Evolutionary conservation across 2,329 filamentous ascomycete genomes (phyloP).

Genomic region (Fusarium fujikuroi): DNA sequence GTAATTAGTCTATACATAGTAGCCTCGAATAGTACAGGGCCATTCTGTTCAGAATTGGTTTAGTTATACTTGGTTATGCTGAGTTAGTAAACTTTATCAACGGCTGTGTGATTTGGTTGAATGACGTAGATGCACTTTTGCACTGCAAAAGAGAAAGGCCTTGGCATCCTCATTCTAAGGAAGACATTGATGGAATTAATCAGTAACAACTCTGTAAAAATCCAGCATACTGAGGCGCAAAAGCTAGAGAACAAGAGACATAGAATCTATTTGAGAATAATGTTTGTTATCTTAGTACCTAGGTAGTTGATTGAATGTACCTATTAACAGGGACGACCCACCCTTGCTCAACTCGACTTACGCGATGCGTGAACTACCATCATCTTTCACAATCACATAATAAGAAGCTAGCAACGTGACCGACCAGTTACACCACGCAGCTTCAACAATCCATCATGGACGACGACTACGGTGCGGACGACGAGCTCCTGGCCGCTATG

Average conservation of each 20-base stretch:
- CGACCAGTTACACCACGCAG: neutral
- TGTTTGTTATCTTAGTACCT: neutral
- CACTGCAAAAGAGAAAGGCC: neutral
- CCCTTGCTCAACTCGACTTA: constrained; percentile 12
- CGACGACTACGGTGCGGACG: constrained; percentile 68
- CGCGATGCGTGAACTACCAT: constrained; percentile 26
- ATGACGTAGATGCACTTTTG: constrained; percentile 6
- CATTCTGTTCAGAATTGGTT: neutral
- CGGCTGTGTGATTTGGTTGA: neutral
- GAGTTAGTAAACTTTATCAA: neutral
- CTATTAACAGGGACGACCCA: constrained; percentile 19
- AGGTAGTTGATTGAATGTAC: neutral
- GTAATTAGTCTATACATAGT: neutral
- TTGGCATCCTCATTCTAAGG: neutral
- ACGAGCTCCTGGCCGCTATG: constrained; percentile 66
- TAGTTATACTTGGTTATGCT: neutral
- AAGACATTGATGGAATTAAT: neutral
- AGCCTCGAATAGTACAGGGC: neutral
- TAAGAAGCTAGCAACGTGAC: neutral
- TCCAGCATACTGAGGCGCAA: accelerated
- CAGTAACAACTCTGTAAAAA: neutral
- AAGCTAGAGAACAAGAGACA: neutral
- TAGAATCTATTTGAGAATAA: neutral
- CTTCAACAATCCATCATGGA: constrained; percentile 49
- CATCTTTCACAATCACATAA: neutral